Conservation (phyloP, 2,329 filamentous ascomycete species). For the Pseudogymnoascus sp. region DNA sequence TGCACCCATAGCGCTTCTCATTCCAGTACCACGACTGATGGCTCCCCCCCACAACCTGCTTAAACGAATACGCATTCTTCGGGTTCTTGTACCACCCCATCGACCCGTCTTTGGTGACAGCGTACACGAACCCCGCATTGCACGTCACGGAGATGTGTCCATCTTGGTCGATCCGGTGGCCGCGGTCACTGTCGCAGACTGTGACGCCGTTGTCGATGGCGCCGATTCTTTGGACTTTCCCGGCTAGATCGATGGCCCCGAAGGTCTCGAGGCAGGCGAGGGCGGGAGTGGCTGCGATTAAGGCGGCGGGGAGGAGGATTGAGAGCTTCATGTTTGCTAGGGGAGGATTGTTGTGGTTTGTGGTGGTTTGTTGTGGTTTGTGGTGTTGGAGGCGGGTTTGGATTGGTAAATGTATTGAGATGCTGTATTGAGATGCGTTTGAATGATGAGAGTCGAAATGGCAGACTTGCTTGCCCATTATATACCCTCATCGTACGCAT, state of each 20-base stretch:
- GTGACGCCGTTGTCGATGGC: background rate
- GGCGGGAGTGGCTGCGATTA: background rate
- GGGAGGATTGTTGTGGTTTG: background rate
- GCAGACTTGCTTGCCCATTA: background rate
- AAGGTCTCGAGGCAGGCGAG: background rate
- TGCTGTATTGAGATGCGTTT: background rate
- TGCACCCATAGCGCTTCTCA: constrained; percentile 2
- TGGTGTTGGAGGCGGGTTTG: background rate
- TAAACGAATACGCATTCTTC: background rate
- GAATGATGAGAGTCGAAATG: background rate
- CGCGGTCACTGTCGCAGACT: background rate
- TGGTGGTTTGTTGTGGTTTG: background rate
- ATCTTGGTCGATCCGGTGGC: background rate
- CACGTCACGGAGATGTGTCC: background rate
- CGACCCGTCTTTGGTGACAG: background rate
- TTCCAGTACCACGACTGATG: background rate
- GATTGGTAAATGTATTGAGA: background rate
- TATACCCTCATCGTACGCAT: background rate
- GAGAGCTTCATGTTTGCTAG: background rate
- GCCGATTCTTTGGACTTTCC: background rate
- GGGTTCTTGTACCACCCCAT: background rate
- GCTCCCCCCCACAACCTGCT: background rate
- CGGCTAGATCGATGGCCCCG: background rate
- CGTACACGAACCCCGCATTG: background rate
- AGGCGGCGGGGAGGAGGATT: background rate